A percentile compares a stretch with the other conserved stretches of the same genome.
phyloP scores from a whole-genome alignment of 2,329 filamentous ascomycete species.

The Triangularia verruculosa region DNA sequence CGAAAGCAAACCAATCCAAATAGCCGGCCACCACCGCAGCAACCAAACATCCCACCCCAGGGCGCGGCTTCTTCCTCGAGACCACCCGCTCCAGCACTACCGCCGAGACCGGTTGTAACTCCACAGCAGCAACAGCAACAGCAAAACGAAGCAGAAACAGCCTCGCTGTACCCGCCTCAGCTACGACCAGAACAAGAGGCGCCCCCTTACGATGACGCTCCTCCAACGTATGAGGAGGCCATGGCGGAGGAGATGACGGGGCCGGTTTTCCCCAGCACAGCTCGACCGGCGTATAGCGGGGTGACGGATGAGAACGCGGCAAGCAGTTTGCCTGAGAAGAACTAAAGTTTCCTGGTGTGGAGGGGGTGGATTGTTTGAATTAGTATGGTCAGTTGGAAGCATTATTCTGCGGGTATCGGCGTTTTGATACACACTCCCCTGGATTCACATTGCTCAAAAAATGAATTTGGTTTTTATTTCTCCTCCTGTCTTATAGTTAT shows the following conservation, averaged over 20 bases:
- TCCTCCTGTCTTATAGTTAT: background rate
- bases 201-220: slow-evolving; percentile 67
- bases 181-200: slow-evolving; percentile 39
- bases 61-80: slow-evolving; percentile 34
- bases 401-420: background rate
- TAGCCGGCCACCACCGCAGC: slow-evolving; percentile 22
- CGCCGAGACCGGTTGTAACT: background rate
- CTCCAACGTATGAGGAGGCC: slow-evolving; percentile 91
- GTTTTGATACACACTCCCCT: background rate
- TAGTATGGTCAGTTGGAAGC: background rate
- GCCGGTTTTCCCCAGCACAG: slow-evolving; percentile 61
- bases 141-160: slow-evolving; percentile 41
- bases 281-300: slow-evolving; percentile 66
- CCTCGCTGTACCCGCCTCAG: slow-evolving; percentile 57
- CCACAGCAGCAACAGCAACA: slow-evolving; percentile 10
- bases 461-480: background rate
- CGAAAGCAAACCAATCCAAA: slow-evolving; percentile 19
- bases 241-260: slow-evolving; percentile 71
- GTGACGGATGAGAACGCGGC: slow-evolving; percentile 60
- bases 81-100: slow-evolving; percentile 5
- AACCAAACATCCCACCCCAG: slow-evolving; percentile 22
- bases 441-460: background rate
- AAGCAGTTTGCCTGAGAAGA: slow-evolving; percentile 46
- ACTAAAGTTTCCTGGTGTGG: background rate
- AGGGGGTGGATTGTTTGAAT: background rate